phyloP scores from a whole-genome alignment of 768 basidiomycete genomes.

The Amanita rubescens region DNA sequence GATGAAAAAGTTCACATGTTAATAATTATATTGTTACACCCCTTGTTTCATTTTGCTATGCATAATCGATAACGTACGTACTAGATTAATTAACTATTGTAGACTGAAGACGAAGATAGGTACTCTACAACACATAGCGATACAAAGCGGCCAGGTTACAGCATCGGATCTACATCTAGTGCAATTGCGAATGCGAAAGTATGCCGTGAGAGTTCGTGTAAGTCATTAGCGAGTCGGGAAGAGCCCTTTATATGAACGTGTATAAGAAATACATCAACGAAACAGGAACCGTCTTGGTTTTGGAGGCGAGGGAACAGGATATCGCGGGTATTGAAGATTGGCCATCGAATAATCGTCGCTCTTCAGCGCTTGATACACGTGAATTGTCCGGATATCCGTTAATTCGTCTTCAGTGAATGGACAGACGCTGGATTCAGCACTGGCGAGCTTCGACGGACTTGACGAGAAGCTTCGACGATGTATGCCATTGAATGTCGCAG shows the following conservation, averaged over 20 bases:
- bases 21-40: too few relatives aligned
- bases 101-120: too few relatives aligned
- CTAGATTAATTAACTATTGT: constrained; percentile 69
- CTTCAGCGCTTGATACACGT: constrained; percentile 46
- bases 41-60: background rate
- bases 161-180: constrained; percentile 3
- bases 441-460: background rate
- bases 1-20: too few relatives aligned
- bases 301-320: constrained; percentile 12
- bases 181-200: background rate
- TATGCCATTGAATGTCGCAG: constrained; percentile 12
- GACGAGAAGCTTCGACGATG: background rate
- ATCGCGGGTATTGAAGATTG: constrained; percentile 16
- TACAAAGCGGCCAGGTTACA: background rate
- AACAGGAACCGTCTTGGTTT: background rate
- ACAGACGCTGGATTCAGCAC: constrained; percentile 4
- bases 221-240: background rate
- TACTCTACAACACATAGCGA: background rate
- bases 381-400: constrained; percentile 43
- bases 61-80: background rate
- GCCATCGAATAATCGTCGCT: constrained; percentile 14
- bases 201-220: background rate
- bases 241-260: background rate
- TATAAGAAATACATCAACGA: background rate
- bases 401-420: constrained; percentile 29